Conservation (phyloP, 768 basidiomycete genomes). For the Boletus barrowsii region DNA sequence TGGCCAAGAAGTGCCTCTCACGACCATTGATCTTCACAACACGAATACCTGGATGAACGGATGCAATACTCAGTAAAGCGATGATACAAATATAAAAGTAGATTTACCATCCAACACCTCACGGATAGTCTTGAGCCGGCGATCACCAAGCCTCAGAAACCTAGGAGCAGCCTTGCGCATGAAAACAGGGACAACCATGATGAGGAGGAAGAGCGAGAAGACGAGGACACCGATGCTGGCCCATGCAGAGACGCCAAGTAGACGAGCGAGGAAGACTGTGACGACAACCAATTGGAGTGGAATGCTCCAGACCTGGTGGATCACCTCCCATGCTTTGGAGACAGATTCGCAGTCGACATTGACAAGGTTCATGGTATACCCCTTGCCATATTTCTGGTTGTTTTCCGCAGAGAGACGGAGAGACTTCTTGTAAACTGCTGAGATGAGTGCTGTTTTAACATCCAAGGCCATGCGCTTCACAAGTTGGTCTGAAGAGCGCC, state of each 20-base stretch:
- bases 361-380: conserved; percentile 29
- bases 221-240: conserved; percentile 28
- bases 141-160: conserved; percentile 29
- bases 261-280: conserved; percentile 21
- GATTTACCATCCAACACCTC: conserved; percentile 26
- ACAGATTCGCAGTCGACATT: conserved; percentile 31
- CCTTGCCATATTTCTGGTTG: conserved; percentile 26
- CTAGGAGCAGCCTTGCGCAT: conserved; percentile 30
- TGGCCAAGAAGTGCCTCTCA: conserved; percentile 23
- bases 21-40: conserved; percentile 28
- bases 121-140: conserved; percentile 27
- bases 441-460: conserved; percentile 30
- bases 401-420: conserved; percentile 27
- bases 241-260: conserved; percentile 30
- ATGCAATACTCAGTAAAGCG: neutral
- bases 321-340: conserved; percentile 28
- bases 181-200: conserved; percentile 31
- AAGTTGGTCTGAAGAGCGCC: conserved; percentile 29
- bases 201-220: conserved; percentile 22
- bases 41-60: conserved; percentile 17
- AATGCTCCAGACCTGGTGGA: conserved; percentile 28
- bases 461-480: conserved; percentile 29
- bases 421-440: conserved; percentile 31
- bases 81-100: neutral
- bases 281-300: conserved; percentile 25